A percentile compares a stretch with the other conserved stretches of the same genome.
These are phyloP conservation scores for Pistacia integerrima DNA, from an alignment of 345 rosid genomes.

Conservation along the genomic window DNA sequence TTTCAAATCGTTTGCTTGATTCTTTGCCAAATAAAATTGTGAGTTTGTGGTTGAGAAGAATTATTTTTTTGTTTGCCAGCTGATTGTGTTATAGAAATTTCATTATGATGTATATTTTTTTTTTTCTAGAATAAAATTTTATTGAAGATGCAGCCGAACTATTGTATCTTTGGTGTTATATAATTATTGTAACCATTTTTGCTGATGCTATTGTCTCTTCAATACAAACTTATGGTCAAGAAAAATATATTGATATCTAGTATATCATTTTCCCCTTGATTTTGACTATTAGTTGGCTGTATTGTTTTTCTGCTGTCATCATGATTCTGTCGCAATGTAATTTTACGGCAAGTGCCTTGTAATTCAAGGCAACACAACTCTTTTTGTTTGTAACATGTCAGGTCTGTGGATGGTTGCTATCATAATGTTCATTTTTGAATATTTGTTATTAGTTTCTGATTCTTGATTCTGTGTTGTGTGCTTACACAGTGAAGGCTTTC, in stretches of 20 bases:
- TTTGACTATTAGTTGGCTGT: no score
- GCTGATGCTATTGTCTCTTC: background rate
- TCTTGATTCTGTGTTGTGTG: background rate
- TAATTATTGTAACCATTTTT: background rate
- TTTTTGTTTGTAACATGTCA: no score
- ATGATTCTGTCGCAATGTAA: background rate
- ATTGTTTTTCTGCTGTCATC: background rate
- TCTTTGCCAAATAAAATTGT: no score
- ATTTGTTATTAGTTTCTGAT: background rate
- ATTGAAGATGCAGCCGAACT: background rate
- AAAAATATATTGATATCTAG: no score
- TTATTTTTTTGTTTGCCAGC: background rate
- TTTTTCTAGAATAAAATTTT: background rate
- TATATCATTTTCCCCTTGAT: no score
- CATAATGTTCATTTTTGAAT: background rate
- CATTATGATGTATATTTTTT: no score
- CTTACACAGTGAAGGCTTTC: constrained; percentile 78
- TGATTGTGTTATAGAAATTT: background rate
- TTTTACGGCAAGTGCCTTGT: no score
- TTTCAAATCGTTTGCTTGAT: no score
- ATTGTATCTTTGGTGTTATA: background rate
- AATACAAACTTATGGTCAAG: background rate
- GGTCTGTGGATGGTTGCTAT: background rate
- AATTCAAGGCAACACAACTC: no score
- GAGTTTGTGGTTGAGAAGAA: background rate